Evolutionary conservation across 164 flowering plant species (phyloP).

Genomic region (Stephania cephalantha): DNA sequence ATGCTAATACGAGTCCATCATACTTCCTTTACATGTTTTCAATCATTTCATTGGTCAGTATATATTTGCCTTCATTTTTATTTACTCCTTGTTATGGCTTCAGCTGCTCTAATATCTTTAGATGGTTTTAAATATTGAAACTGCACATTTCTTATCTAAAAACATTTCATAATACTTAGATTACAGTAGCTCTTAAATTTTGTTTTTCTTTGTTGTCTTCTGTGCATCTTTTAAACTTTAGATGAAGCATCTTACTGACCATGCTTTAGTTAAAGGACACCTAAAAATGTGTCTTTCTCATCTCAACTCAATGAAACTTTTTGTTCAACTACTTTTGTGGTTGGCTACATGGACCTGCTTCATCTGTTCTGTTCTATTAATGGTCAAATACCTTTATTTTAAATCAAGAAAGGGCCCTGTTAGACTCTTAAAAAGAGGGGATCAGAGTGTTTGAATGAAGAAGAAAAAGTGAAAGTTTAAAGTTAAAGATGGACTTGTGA

Average conservation of each 20-base stretch:
- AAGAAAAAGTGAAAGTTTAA: background rate
- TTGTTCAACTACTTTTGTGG: background rate
- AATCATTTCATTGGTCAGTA: background rate
- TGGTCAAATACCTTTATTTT: background rate
- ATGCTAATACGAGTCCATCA: background rate
- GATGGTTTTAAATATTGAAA: background rate
- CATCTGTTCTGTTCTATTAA: too few species aligned
- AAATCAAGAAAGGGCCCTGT: background rate
- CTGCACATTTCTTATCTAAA: too few species aligned
- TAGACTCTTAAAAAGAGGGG: background rate
- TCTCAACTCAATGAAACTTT: too few species aligned
- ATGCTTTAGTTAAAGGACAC: too few species aligned
- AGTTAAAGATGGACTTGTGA: background rate
- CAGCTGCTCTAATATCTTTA: background rate
- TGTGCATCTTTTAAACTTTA: too few species aligned
- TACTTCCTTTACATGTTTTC: background rate
- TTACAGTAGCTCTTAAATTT: too few species aligned
- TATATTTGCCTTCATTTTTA: background rate
- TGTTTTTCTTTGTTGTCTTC: too few species aligned
- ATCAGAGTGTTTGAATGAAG: background rate
- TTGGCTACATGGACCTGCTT: background rate
- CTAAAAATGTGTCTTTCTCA: too few species aligned
- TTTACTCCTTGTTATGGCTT: background rate
- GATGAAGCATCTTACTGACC: too few species aligned
- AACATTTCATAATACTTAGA: too few species aligned